A percentile compares a stretch with the other conserved stretches of the same genome.
phyloP scores from a whole-genome alignment of 768 basidiomycete genomes.

The Chalciporus chontae region DNA sequence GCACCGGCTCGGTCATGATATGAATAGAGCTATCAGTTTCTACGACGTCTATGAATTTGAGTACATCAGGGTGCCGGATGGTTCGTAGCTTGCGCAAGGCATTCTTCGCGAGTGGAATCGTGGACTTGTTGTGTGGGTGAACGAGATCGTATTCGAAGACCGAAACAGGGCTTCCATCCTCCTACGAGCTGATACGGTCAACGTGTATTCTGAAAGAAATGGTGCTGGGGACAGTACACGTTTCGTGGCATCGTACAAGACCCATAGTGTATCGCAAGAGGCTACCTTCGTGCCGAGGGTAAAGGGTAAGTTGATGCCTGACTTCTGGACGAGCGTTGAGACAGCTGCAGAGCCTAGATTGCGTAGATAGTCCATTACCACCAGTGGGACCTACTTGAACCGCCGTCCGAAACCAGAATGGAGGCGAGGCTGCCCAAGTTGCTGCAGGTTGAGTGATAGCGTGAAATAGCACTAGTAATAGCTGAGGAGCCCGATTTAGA shows the following conservation, averaged over 20 bases:
- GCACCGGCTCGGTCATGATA: slow-evolving; percentile 93
- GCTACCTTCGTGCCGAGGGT: slow-evolving; percentile 71
- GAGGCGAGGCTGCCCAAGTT: not conserved
- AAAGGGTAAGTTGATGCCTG: slow-evolving; percentile 87
- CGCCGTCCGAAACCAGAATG: not conserved
- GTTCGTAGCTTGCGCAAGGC: slow-evolving; percentile 86
- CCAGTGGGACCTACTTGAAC: not conserved
- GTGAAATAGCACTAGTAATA: no score
- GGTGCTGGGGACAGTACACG: slow-evolving; percentile 48
- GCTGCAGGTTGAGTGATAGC: not conserved
- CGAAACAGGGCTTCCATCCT: slow-evolving; percentile 81
- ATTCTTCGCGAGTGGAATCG: slow-evolving; percentile 80
- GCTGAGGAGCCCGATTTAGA: no score
- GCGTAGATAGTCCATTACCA: slow-evolving; percentile 74
- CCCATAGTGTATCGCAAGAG: slow-evolving; percentile 75
- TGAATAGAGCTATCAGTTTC: slow-evolving; percentile 86
- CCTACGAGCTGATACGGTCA: slow-evolving; percentile 46
- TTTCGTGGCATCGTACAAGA: slow-evolving; percentile 83
- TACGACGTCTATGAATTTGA: slow-evolving; percentile 91
- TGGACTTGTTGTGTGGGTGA: slow-evolving; percentile 52
- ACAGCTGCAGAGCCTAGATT: slow-evolving; percentile 83
- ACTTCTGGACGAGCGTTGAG: slow-evolving; percentile 88
- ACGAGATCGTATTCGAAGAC: slow-evolving; percentile 89
- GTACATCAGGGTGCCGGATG: slow-evolving; percentile 91
- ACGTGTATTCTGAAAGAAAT: slow-evolving; percentile 8